These are phyloP conservation scores for Craterostigma plantagineum DNA, from an alignment of 257 asterid genomes.

Conservation along the genomic window DNA sequence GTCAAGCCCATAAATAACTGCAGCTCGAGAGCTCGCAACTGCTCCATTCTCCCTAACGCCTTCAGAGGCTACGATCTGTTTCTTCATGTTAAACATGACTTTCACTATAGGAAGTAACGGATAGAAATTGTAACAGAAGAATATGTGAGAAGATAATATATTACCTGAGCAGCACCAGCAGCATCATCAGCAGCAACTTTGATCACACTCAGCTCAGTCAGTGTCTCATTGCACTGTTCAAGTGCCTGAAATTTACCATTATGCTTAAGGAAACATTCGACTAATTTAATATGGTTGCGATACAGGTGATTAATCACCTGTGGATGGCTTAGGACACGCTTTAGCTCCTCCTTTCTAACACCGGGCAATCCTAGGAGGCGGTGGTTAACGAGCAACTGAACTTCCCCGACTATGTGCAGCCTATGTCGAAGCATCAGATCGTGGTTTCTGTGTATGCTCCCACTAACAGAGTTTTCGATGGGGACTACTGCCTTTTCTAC, in stretches of 20 bases:
- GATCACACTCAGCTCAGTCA: conserved; percentile 39
- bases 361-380: conserved; percentile 89
- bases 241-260: conserved; percentile 42
- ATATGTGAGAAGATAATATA: too few relatives aligned
- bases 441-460: conserved; percentile 86
- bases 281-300: too few relatives aligned
- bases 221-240: conserved; percentile 41
- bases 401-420: conserved; percentile 94
- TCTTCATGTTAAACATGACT: conserved; percentile 1
- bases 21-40: conserved; percentile 82
- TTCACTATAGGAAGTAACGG: conserved; percentile 2
- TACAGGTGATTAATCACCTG: conserved; percentile 31
- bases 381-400: conserved; percentile 54
- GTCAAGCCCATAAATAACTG: conserved; percentile 68
- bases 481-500: conserved; percentile 95
- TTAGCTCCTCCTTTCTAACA: conserved; percentile 56
- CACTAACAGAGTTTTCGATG: conserved; percentile 85
- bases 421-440: conserved; percentile 80
- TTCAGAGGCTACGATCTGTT: conserved; percentile 53
- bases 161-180: conserved; percentile 89
- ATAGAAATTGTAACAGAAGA: neutral
- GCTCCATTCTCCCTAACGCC: conserved; percentile 65
- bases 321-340: conserved; percentile 75
- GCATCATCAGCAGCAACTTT: conserved; percentile 42
- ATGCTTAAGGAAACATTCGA: too few relatives aligned